phyloP scores from a whole-genome alignment of 306 rosid genomes.

The Castanea sativa region DNA sequence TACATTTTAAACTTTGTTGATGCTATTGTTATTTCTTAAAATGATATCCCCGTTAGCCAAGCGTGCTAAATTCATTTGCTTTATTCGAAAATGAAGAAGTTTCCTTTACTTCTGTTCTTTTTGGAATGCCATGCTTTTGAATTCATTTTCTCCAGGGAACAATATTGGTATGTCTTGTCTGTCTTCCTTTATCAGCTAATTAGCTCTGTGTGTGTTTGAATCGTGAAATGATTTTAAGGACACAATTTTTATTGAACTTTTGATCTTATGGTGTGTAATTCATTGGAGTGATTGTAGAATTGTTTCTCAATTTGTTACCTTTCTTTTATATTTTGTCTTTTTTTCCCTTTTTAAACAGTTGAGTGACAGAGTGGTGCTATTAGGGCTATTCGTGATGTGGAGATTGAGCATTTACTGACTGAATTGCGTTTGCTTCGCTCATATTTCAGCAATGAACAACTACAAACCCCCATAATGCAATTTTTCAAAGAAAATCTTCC shows the following conservation, averaged over 20 bases:
- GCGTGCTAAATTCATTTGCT: too few relatives aligned
- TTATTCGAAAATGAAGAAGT: too few relatives aligned
- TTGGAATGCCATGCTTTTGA: too few relatives aligned
- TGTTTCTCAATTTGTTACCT: not conserved
- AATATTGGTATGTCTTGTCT: not conserved
- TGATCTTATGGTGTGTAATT: not conserved
- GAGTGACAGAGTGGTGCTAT: conserved; percentile 63
- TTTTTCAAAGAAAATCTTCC: conserved; percentile 53
- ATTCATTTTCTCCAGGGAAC: not conserved
- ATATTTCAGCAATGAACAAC: conserved; percentile 54
- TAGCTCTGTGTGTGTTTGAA: too few relatives aligned
- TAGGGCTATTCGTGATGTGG: conserved; percentile 78
- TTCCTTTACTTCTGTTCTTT: too few relatives aligned
- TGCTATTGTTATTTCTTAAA: too few relatives aligned
- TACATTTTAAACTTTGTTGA: too few relatives aligned
- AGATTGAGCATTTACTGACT: conserved; percentile 59
- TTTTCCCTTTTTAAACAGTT: conserved; percentile 26
- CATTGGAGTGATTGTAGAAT: not conserved
- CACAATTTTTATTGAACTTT: too few relatives aligned
- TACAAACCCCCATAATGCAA: conserved; percentile 43
- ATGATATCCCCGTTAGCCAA: too few relatives aligned
- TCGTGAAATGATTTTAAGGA: too few relatives aligned
- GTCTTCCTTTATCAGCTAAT: too few relatives aligned
- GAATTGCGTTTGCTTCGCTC: conserved; percentile 68
- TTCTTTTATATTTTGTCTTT: not conserved